Conservation (phyloP, 2,329 filamentous ascomycete species). For the Metarhizium robertsii region DNA sequence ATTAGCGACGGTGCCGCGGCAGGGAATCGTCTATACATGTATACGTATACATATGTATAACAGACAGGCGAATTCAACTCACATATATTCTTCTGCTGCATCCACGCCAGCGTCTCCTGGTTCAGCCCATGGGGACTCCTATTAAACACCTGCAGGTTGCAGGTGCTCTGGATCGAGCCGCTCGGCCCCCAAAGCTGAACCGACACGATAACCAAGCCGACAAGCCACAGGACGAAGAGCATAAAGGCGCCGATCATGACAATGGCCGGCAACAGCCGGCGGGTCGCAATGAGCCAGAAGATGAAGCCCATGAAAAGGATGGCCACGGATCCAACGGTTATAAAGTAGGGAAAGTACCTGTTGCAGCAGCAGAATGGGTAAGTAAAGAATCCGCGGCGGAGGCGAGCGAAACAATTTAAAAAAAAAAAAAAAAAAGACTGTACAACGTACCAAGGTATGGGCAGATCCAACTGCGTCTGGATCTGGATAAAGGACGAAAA, state of each 20-base stretch:
- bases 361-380: neutral
- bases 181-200: slow-evolving; percentile 55
- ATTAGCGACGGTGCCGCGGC: slow-evolving; percentile 9
- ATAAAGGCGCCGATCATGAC: slow-evolving; percentile 57
- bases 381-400: too few species aligned
- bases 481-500: slow-evolving; percentile 50
- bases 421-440: neutral
- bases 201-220: slow-evolving; percentile 51
- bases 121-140: slow-evolving; percentile 40
- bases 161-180: slow-evolving; percentile 50
- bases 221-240: slow-evolving; percentile 58
- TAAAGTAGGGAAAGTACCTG: slow-evolving; percentile 61
- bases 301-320: slow-evolving; percentile 58
- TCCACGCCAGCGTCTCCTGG: slow-evolving; percentile 49
- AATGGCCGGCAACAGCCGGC: slow-evolving; percentile 50
- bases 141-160: slow-evolving; percentile 48
- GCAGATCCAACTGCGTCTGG: slow-evolving; percentile 44
- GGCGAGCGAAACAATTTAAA: neutral
- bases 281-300: slow-evolving; percentile 52
- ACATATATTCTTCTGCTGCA: slow-evolving; percentile 56
- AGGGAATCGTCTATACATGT: too few species aligned
- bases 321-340: slow-evolving; percentile 48
- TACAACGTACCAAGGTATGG: slow-evolving; percentile 48
- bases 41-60: too few species aligned
- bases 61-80: slow-evolving; percentile 20